Evolutionary conservation across 2,329 filamentous ascomycete species (phyloP), one percentile per base, ranked within the genome.

Genomic region (Epichloe hybrida): DNA sequence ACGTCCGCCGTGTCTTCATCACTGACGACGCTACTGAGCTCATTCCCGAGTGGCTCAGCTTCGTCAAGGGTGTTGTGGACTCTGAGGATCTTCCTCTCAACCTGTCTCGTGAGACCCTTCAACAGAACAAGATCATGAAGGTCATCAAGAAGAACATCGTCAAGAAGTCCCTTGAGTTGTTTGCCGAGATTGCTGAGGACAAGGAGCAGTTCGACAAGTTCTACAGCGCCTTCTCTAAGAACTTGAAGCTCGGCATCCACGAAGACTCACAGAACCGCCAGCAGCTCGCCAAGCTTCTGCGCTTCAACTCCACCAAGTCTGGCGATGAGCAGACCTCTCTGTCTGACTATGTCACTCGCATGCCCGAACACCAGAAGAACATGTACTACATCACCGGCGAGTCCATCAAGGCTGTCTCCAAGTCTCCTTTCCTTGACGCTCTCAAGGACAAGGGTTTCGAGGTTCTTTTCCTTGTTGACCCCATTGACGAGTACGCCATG

Each of bases 71-170:
- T 85, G 93, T 98, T 64, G 93, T 98, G 72, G 93, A 98, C 77
- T 98, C 93, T 66, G 93, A 98, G 82, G 93, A 98, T 72, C 86
- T 98, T 57, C 93, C 93, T 63, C 86, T 98, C 72, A 98, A 98
- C 84, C 75, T 98, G 77, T 97, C 93, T 67, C 93, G 93, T 86
- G 93, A 98, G 84, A 97, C 91, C 53, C 88, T 98, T 48, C 93
- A 98, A 78, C 93, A 97, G 81, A 98, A 97, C 87, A 97, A 97
- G 89, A 98, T 98, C 81, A 97, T 97, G 93, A 97, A 97, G 86
- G 93, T 97, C 73, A 97, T 97, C 83, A 95, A 94, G 84, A 98
- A 98, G 89, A 98, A 98, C 85, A 95, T 98, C 60, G 90, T 98
- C 81, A 98, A 97, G 90, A 98, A 98, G 88, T 88, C 88, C 59